These are phyloP conservation scores for Aspergillus ibericus DNA, from an alignment of 2,329 filamentous ascomycete genomes.

Conservation along the genomic window DNA sequence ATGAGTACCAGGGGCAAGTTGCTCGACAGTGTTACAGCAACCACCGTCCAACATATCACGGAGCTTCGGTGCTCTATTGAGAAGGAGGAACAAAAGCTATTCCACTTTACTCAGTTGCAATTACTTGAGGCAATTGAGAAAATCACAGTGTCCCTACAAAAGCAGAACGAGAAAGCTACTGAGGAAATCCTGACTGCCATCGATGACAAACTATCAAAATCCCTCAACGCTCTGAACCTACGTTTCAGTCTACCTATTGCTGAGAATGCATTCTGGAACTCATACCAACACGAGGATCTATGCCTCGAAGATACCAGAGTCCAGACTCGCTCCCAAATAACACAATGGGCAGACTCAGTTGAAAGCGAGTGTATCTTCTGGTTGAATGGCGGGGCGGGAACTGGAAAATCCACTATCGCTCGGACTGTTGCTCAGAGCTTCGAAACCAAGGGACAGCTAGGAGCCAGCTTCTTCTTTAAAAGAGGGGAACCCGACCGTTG, in stretches of 20 bases:
- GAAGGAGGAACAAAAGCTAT: not conserved
- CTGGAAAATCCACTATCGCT: conserved; percentile 11
- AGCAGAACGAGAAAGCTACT: not conserved
- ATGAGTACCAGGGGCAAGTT: not conserved
- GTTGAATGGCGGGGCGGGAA: conserved; percentile 32
- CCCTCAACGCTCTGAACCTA: conserved; percentile 1
- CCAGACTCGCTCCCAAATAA: conserved; percentile 21
- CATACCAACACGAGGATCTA: conserved; percentile 17
- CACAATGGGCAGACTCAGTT: conserved; percentile 19
- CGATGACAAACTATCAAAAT: not conserved
- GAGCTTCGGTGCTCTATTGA: not conserved
- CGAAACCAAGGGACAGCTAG: conserved; percentile 25
- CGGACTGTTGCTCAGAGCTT: conserved; percentile 1
- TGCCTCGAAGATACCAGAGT: conserved; percentile 22
- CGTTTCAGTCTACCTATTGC: not conserved
- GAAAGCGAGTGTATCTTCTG: conserved; percentile 30
- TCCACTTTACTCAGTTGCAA: not conserved
- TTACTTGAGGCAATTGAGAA: not conserved
- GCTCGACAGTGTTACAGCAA: not conserved
- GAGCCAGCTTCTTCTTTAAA: conserved; percentile 49
- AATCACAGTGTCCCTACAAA: not conserved
- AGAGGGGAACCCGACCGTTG: conserved; percentile 42
- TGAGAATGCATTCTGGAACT: not conserved
- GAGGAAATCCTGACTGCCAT: not conserved
- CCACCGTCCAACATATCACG: not conserved